Percentiles rank a stretch among this genome's conserved stretches.
phyloP scores from a whole-genome alignment of 2,329 filamentous ascomycete genomes.

The Colletotrichum cuscutae region DNA sequence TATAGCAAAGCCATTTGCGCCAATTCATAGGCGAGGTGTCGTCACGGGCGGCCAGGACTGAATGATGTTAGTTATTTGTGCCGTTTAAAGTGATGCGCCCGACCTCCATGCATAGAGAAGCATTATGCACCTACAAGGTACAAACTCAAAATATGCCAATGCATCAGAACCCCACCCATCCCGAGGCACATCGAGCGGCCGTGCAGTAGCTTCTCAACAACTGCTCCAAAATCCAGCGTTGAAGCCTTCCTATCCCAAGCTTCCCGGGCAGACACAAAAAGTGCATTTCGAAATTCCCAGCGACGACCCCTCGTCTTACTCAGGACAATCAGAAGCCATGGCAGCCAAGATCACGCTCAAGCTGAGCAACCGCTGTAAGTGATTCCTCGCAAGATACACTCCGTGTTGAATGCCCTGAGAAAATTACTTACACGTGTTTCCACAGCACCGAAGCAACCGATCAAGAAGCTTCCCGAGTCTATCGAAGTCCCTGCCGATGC shows the following conservation, averaged over 20 bases:
- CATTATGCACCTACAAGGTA: conserved; percentile 2
- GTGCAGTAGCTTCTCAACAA: conserved; percentile 34
- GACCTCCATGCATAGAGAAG: not conserved
- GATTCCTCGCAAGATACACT: not conserved
- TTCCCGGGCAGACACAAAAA: not conserved
- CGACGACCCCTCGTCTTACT: not conserved
- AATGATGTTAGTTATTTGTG: not conserved
- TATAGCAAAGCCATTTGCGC: not conserved
- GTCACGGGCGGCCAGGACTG: not conserved
- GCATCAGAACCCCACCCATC: not conserved
- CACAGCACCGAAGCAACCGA: conserved; percentile 58
- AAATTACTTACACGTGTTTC: conserved; percentile 21
- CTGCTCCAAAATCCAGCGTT: conserved; percentile 3
- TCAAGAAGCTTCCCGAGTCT: conserved; percentile 64
- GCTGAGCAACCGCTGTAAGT: conserved; percentile 54
- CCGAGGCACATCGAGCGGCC: conserved; percentile 18
- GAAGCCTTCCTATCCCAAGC: conserved; percentile 5
- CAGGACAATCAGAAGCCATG: conserved; percentile 36
- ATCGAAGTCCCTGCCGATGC: conserved; percentile 60
- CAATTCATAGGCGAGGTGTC: not conserved
- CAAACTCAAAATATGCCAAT: not conserved
- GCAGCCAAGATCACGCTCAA: conserved; percentile 50
- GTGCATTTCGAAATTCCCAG: not conserved
- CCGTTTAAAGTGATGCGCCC: not conserved
- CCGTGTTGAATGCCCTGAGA: not conserved